Percentiles rank a stretch among this genome's conserved stretches.
Evolutionary conservation across 2,329 filamentous ascomycete genomes (phyloP).

Genomic region (Fusarium sp.): DNA sequence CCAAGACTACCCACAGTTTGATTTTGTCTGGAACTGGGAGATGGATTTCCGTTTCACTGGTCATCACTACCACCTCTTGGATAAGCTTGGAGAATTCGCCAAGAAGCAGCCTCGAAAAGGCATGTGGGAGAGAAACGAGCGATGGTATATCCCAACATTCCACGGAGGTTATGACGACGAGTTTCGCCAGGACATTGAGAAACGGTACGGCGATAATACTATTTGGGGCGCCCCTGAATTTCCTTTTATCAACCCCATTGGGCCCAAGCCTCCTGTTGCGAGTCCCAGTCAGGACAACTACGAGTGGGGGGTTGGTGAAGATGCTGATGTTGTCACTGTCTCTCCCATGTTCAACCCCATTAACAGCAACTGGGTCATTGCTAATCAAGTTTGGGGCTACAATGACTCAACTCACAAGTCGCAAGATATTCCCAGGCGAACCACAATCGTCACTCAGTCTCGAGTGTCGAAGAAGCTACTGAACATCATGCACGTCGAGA

Average conservation of each 20-base stretch:
- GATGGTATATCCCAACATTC: constrained; percentile 76
- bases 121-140: constrained; percentile 77
- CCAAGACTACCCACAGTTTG: constrained; percentile 80
- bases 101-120: constrained; percentile 75
- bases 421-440: constrained; percentile 72
- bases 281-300: constrained; percentile 73
- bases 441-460: constrained; percentile 81
- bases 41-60: constrained; percentile 83
- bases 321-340: constrained; percentile 78
- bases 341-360: constrained; percentile 82
- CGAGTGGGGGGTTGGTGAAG: constrained; percentile 79
- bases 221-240: constrained; percentile 74
- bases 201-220: constrained; percentile 58
- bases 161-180: constrained; percentile 74
- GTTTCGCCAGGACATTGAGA: constrained; percentile 73
- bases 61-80: constrained; percentile 82
- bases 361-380: constrained; percentile 78
- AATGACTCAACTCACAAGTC: constrained; percentile 58
- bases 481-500: constrained; percentile 81
- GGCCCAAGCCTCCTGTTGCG: constrained; percentile 68
- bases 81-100: constrained; percentile 70
- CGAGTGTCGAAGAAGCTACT: constrained; percentile 77
- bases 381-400: constrained; percentile 75
- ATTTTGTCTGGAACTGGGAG: constrained; percentile 89
- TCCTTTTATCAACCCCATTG: constrained; percentile 68